Base-by-base conservation (phyloP, 2,329 filamentous ascomycete genomes). In the Metarhizium anisopliae region DNA sequence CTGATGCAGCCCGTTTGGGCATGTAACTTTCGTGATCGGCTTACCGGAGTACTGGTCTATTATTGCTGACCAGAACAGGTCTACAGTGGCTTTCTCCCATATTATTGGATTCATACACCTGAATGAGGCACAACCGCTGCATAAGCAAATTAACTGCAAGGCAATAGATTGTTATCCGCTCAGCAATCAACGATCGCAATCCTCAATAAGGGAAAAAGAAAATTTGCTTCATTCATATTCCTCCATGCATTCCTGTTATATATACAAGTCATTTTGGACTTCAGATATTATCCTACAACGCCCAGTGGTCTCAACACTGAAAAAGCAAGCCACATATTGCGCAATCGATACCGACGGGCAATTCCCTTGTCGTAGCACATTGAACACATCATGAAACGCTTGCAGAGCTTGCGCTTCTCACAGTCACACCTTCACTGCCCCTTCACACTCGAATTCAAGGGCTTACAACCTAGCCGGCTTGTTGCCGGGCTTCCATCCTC, bases 401-500 rank as follows among this genome's bases (percentile, higher is more conserved):
- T 20, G 7, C 18, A 8, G 42, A 16, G 42, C n/a, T 25, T 6
- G 10, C 45, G 10, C 30, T 32, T 30, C 45, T 49, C 6, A 30
- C n/a, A 49, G n/a, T 49, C 45, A 11, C 42, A 40, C 25, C 45
- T 10, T 49, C 25, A 18, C 11, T 49, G 20, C 16, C 45, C 13
- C 5, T n/a, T 10, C n/a, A 47, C 11, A 49, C 45, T 25, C 45
- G 30, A 47, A n/a, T 14, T 5, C 43, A 18, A 47, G n/a, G 10
- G 43, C 54, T 63, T 67, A 72, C 62, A 72, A 61, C 54, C 66
- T 65, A 45, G 70, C 62, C 53, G 61, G 62, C 58, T 63, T 63
- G 59, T 62, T 62, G 38, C 62, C 62, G 25, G 65, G 64, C 64
- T 71, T 72, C 70, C 70, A 73, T 50, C 71, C 87, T 61, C 90